A percentile compares a stretch with the other conserved stretches of the same genome.
These are phyloP conservation scores for Mollisiaceae sp. DNA, from an alignment of 2,329 filamentous ascomycete genomes.

Conservation along the genomic window DNA sequence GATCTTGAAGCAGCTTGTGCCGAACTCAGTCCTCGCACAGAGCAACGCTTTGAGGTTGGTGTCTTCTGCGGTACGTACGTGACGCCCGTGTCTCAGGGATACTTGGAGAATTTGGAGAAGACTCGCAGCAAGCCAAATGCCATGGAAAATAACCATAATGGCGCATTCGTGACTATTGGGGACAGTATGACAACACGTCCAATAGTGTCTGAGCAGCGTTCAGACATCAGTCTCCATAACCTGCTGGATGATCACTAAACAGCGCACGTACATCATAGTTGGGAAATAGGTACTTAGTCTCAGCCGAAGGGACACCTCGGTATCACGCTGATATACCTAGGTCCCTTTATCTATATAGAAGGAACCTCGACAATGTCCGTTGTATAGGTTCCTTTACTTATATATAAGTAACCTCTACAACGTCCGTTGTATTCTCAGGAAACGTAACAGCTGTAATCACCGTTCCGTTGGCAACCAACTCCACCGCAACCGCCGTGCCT, in stretches of 20 bases:
- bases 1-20: constrained; percentile 78
- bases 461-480: neutral
- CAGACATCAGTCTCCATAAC: constrained; percentile 2
- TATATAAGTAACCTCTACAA: constrained; percentile 8
- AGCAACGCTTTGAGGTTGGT: constrained; percentile 78
- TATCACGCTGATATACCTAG: too few species aligned
- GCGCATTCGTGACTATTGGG: neutral
- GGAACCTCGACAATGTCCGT: too few species aligned
- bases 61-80: constrained; percentile 87
- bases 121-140: neutral
- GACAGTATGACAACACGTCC: neutral
- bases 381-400: too few species aligned
- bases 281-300: too few species aligned
- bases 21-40: constrained; percentile 51
- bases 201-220: neutral
- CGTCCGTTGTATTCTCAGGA: neutral
- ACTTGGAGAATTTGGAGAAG: constrained; percentile 1
- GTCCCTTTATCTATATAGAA: too few species aligned
- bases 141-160: neutral
- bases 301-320: too few species aligned
- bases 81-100: constrained; percentile 49
- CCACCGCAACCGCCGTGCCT: neutral
- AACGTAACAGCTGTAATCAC: constrained; percentile 7
- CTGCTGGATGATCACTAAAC: neutral
- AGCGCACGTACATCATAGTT: too few species aligned